phyloP scores from a whole-genome alignment of 805 yeast species.

The Barnettozyma botsteinii region DNA sequence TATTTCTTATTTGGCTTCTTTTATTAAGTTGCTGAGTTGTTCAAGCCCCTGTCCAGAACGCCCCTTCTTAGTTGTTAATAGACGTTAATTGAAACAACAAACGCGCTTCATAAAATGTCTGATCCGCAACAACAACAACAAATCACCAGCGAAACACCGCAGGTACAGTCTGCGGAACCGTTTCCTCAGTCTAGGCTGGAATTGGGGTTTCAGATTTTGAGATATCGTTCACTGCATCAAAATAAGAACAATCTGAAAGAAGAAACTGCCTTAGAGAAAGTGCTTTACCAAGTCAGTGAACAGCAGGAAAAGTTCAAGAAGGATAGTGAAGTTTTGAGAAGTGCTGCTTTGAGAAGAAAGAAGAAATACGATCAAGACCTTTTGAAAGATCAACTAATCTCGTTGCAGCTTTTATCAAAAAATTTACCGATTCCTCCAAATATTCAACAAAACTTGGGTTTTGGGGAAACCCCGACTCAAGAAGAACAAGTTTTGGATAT shows the following conservation, averaged over 20 bases:
- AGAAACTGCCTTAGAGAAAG: conserved; percentile 38
- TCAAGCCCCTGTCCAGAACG: too few species aligned
- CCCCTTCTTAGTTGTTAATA: too few species aligned
- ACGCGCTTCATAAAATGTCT: too few species aligned
- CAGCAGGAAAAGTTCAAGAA: conserved; percentile 33
- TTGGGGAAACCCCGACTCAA: conserved; percentile 6
- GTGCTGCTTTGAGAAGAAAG: conserved; percentile 11
- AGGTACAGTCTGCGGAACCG: too few species aligned
- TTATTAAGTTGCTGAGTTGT: too few species aligned
- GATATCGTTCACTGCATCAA: conserved; percentile 16
- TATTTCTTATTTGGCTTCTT: too few species aligned
- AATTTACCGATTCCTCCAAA: conserved; percentile 59
- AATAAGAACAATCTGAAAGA: conserved; percentile 26
- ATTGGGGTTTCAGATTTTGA: conserved; percentile 15
- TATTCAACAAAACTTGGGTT: conserved; percentile 36
- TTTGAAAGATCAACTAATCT: conserved; percentile 53
- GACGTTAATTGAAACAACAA: too few species aligned
- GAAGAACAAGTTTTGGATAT: conserved; percentile 2
- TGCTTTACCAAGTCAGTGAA: conserved; percentile 34
- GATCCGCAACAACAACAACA: too few species aligned
- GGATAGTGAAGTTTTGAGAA: conserved; percentile 28
- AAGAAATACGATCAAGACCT: conserved; percentile 38
- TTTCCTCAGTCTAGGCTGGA: conserved; percentile 12
- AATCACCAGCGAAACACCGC: too few species aligned
- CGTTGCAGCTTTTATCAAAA: conserved; percentile 57